Base-by-base conservation (phyloP, 768 basidiomycete species). In the Cystofilobasidium ferigula region DNA sequence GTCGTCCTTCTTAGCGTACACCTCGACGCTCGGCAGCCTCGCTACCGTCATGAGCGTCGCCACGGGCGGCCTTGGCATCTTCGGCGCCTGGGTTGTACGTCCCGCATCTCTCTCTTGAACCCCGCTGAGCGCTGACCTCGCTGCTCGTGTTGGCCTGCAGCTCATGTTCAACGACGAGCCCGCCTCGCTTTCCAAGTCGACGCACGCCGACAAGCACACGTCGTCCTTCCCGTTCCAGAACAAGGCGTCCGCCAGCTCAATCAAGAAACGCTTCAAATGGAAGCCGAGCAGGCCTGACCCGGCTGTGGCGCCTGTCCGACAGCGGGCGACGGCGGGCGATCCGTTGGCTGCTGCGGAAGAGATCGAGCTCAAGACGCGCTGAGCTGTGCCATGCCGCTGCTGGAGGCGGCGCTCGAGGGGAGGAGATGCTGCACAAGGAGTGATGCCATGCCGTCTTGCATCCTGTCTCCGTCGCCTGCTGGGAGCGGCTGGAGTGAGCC, bases 151-250 rank as follows among this genome's bases (percentile, higher is more conserved):
- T 57, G 2, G 13, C 32, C 10, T n/a, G 24, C 47, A 66, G 64
- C 56, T 47, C 48, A 53, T 68, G 56, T 68, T 68, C 56, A 58
- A 58, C 61, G 60, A 57, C 16, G 66, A 68, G 24, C 24, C 60
- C 14, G 43, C 62, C 30, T 42, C 40, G 16, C 34, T 58, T 18
- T 42, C n/a, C 34, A 68, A 68, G 42, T 57, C 65, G 43, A 67
- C 65, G 7, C 40, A 43, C 0, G 61, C 56, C 18, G 66, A 68
- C n/a, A 68, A 68, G 61, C 28, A 61, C n/a, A 68, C 66, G 60
- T 35, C 42, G 7, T 34, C 28, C 16, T 68, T 68, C 34, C 66
- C 66, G 3, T 68, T 68, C 54, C 26, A 48, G 28, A 68, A 68
- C 43, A 24, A 35, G 34, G 26, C 61, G 40, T 36, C 36, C 26